These are phyloP conservation scores for Gypsophila paniculata DNA, from an alignment of 179 eudicot species.

Conservation along the genomic window DNA sequence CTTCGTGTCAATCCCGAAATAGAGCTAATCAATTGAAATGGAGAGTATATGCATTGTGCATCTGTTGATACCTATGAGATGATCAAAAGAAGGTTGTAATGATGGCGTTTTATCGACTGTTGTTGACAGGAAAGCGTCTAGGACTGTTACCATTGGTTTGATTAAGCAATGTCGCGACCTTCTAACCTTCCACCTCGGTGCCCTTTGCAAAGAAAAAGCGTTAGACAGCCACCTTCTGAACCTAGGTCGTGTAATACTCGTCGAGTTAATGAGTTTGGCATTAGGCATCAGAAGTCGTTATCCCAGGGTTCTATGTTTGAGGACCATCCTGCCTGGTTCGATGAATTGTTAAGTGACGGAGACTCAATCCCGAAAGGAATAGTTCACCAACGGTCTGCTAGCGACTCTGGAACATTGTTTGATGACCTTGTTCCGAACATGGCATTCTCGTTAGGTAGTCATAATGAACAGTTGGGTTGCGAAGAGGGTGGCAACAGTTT, in stretches of 20 bases:
- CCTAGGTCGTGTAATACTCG: slow-evolving; percentile 13
- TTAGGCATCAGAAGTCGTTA: slow-evolving; percentile 34
- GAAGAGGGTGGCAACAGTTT: slow-evolving; percentile 32
- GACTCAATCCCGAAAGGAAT: slow-evolving; percentile 30
- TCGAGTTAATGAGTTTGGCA: slow-evolving; percentile 13
- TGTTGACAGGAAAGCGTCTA: slow-evolving; percentile 13
- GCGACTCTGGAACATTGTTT: slow-evolving; percentile 40
- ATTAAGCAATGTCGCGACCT: slow-evolving; percentile 40
- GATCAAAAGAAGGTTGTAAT: slow-evolving; percentile 14
- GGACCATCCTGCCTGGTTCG: slow-evolving; percentile 50
- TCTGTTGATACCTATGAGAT: not conserved
- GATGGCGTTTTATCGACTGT: slow-evolving; percentile 1
- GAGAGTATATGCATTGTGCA: no score
- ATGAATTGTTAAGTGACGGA: slow-evolving; percentile 43
- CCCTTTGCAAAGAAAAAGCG: slow-evolving; percentile 41
- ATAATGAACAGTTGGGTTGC: slow-evolving; percentile 21
- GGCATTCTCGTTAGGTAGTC: slow-evolving; percentile 21
- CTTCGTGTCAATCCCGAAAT: no score
- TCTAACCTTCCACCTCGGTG: slow-evolving; percentile 62
- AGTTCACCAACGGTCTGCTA: slow-evolving; percentile 38
- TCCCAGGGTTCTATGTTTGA: slow-evolving; percentile 41
- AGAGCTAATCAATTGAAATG: no score
- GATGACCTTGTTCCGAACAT: slow-evolving; percentile 30
- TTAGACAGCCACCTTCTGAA: slow-evolving; percentile 16
- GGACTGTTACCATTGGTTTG: slow-evolving; percentile 5